Base-by-base conservation (phyloP, 306 rosid species). In the Trifolium fragiferum region DNA sequence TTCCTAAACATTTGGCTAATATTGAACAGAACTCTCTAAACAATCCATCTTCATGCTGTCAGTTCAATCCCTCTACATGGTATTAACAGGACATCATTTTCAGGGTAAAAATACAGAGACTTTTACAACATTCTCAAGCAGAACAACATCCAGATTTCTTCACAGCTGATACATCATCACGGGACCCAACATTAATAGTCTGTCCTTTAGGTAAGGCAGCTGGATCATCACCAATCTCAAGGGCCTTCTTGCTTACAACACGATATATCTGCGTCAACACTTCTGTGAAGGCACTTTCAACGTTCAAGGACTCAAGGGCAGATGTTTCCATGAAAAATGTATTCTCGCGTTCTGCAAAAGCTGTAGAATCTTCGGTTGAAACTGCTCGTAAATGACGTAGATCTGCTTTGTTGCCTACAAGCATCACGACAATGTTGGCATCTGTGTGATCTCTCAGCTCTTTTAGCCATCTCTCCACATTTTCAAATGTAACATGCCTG, bases 391-490 rank as follows among this genome's bases (percentile, higher is more conserved):
- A 15, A 76, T 83, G 87, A 18, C 80, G 87, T 66, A 83, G 70
- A 23, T 83, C 87, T 7, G 84, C 84, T 62, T 83, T 83, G 84
- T 83, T 83, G 9, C 87, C 87, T 61, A 83, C 80, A 18, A 83
- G 84, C 87, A 76, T 83, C 55, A 83, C 82, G 27, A 83, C 84
- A 61, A 80, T 76, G 82, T 72, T 60, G 82, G 84, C 74, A 83
- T 83, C 87, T 50, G 87, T 80, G 74, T 83, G 87, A 76, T 72
- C 87, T 76, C 87, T 76, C 16, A 83, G 82, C 77, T 83, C 87
- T 79, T 83, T 83, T 74, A 83, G 66, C 87, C 87, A 83, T 61
- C 87, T 80, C 74, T 59, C 84, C 47, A 83, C 87, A 72, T 83
- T 83, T 76, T 76, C 87, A 53, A 83, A 83, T 33, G 87, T 83